A percentile compares a stretch with the other conserved stretches of the same genome.
Conservation (phyloP, 441 rosid species). For the Manihot esculenta region DNA sequence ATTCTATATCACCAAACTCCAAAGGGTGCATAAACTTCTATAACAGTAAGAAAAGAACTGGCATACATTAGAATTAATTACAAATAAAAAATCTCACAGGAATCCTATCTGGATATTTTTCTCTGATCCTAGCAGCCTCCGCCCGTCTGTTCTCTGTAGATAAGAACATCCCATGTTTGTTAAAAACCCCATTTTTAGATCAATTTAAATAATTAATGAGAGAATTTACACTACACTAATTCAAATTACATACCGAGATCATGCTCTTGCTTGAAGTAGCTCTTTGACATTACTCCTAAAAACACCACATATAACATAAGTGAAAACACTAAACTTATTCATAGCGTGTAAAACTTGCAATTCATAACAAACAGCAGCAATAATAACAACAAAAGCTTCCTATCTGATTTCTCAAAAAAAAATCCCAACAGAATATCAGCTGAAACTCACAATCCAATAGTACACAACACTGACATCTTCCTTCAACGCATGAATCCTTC, state of each 20-base stretch:
- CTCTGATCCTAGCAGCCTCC: constrained; percentile 71
- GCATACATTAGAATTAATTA: not conserved
- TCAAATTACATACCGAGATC: constrained; percentile 47
- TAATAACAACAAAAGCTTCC: not conserved
- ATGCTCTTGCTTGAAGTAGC: constrained; percentile 76
- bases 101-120: constrained; percentile 68
- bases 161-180: not conserved
- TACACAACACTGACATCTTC: not conserved
- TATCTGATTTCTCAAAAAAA: not conserved
- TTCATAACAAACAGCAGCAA: not conserved
- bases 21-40: not conserved
- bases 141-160: constrained; percentile 62
- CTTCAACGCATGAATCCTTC: not conserved
- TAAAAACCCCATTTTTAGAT: not conserved
- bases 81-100: constrained; percentile 43
- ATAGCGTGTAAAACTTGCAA: not conserved
- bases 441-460: not conserved
- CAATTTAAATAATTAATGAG: not conserved
- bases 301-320: constrained; percentile 13
- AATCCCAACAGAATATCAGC: not conserved
- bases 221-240: not conserved
- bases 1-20: not conserved
- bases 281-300: constrained; percentile 55
- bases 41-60: not conserved
- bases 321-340: not conserved